Evolutionary conservation across 257 asterid genomes (phyloP), one percentile per base, ranked within the genome.

Genomic region (Striga asiatica): DNA sequence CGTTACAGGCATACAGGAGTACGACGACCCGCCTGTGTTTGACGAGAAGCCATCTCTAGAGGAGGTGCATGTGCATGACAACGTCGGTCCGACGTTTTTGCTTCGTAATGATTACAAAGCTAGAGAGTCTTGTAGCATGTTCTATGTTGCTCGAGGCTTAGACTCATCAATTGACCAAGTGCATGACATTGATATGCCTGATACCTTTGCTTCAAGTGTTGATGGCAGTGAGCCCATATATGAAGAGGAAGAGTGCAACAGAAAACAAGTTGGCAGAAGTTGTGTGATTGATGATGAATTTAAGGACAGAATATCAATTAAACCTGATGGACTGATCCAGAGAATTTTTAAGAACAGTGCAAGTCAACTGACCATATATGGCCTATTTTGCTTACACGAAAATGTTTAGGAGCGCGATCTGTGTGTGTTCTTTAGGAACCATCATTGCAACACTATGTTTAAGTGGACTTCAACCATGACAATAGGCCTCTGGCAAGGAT

Each of bases 381-480:
- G 96, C 59, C 80, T 91, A 21, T 84, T 84, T 74, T 75, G 85
- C 83, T 84, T 91, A 70, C 88, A 63, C 77, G 94, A 84, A 27
- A 79, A 81, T 56, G 77, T 87, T 64, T 87, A 82, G 79, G 98
- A 91, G 68, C 79, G 93, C 0, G 98, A 87, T 70, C 77, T 91
- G 34, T 87, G 94, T 51, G 95, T 91, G 47, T 84, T 91, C 48
- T 91, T 91, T 82, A 80, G 98, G 61, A 91, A 91, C 75, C 87
- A 91, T 68, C 98, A 87, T 76, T 91, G 87, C 84, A 91, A 87
- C 67, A 87, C 95, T 38, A 87, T 91, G 98, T 87, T 87, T 70
- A 91, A 91, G 53, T n/a, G n/a, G n/a, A n/a, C n/a, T n/a, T n/a
- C n/a, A n/a, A n/a, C n/a, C n/a, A n/a, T n/a, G n/a, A n/a, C n/a